Conservation (phyloP, 257 asterid genomes). For the Primulina huaijiensis region DNA sequence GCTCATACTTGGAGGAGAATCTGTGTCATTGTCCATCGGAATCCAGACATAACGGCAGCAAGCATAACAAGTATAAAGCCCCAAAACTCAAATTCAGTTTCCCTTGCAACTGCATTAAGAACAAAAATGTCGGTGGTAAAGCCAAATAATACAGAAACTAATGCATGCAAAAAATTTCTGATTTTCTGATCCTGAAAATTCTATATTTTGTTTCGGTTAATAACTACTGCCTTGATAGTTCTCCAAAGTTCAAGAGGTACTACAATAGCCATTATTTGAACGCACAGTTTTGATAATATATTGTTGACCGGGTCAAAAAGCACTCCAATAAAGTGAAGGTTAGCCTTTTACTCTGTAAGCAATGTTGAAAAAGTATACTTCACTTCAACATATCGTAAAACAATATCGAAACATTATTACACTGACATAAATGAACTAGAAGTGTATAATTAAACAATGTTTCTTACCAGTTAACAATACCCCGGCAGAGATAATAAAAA, state of each 20-base stretch:
- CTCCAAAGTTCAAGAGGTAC: not conserved
- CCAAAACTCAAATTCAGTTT: constrained; percentile 94
- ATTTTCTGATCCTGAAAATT: not conserved
- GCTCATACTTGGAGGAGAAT: constrained; percentile 91
- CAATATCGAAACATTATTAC: not conserved
- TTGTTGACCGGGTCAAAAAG: not conserved
- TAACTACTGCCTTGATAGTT: not conserved
- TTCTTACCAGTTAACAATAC: constrained; percentile 80
- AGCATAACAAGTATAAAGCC: constrained; percentile 93
- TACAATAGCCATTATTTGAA: constrained; percentile 6
- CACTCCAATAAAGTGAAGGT: not conserved
- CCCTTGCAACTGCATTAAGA: constrained; percentile 78
- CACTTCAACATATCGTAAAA: not conserved
- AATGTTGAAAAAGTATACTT: not conserved
- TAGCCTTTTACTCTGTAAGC: not conserved
- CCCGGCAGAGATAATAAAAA: constrained; percentile 71
- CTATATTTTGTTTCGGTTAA: not conserved
- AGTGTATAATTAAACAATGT: constrained; percentile 8
- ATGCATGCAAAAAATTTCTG: constrained; percentile 10
- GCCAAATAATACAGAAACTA: constrained; percentile 7
- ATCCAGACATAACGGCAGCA: constrained; percentile 99
- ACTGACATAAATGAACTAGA: not conserved
- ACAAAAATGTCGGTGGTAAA: constrained; percentile 21
- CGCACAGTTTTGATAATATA: not conserved
- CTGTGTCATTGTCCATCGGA: constrained; percentile 99